Evolutionary conservation across 1,284 basidiomycete genomes (phyloP).

Genomic region (Rhodotorula sp.): DNA sequence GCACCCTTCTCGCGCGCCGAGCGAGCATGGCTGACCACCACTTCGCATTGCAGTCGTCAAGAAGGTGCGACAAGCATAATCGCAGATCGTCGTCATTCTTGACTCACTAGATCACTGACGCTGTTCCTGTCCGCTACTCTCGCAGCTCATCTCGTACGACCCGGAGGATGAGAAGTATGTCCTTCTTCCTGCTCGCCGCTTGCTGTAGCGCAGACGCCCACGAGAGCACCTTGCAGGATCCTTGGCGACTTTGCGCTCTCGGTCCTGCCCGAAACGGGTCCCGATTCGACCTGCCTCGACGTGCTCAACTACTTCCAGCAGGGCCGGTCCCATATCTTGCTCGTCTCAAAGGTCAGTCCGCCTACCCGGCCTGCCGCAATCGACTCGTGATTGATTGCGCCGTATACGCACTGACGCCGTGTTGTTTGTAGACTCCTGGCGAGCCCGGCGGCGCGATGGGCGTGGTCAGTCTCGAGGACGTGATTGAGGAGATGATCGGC

Average conservation of each 20-base stretch:
- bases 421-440: constrained; percentile 51
- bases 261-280: constrained; percentile 87
- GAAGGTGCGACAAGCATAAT: constrained; percentile 46
- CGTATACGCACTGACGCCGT: neutral
- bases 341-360: constrained; percentile 71
- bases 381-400: neutral
- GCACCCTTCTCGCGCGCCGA: accelerated
- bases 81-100: too few species aligned
- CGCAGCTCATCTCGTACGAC: constrained; percentile 79
- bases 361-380: constrained; percentile 51
- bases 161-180: constrained; percentile 76
- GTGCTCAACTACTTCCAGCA: constrained; percentile 67
- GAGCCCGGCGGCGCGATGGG: constrained; percentile 53
- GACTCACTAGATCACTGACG: too few species aligned
- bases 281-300: constrained; percentile 80
- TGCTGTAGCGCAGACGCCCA: neutral
- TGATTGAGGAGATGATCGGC: constrained; percentile 74
- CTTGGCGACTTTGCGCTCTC: constrained; percentile 52
- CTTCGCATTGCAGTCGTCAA: constrained; percentile 58
- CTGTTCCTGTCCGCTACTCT: neutral
- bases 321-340: constrained; percentile 85
- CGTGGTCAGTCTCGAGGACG: constrained; percentile 55
- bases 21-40: neutral
- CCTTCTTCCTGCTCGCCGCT: constrained; percentile 60
- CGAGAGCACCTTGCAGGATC: constrained; percentile 8